phyloP scores from a whole-genome alignment of 2,329 filamentous ascomycete genomes.

The Aureobasidium mangrovei region DNA sequence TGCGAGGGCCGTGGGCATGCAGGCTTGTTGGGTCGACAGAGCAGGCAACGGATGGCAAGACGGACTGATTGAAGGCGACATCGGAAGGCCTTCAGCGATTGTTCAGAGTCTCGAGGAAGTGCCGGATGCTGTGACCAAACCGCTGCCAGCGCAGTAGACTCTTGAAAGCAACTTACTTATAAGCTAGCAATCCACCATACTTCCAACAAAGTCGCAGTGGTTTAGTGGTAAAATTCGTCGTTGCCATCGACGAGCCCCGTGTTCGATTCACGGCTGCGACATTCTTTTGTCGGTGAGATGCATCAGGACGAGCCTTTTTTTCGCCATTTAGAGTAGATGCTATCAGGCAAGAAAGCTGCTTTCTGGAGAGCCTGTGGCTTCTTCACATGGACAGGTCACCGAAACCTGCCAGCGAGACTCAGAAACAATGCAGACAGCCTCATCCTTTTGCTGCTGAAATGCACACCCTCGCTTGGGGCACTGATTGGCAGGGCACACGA shows the following conservation, averaged over 20 bases:
- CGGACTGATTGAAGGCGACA: slow-evolving; percentile 39
- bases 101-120: slow-evolving; percentile 51
- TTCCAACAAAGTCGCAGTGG: slow-evolving; percentile 12
- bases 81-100: slow-evolving; percentile 44
- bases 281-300: background rate
- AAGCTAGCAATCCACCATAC: background rate
- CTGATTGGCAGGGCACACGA: too few species aligned
- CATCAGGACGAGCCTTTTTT: too few species aligned
- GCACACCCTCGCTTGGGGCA: too few species aligned
- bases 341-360: too few species aligned
- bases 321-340: too few species aligned
- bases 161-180: background rate
- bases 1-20: slow-evolving; percentile 51
- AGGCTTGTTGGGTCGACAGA: slow-evolving; percentile 60
- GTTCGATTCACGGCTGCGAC: slow-evolving; percentile 15
- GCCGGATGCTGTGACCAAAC: slow-evolving; percentile 30
- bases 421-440: too few species aligned
- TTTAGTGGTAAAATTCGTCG: slow-evolving; percentile 15
- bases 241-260: slow-evolving; percentile 14
- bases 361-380: too few species aligned
- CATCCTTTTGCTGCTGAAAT: too few species aligned
- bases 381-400: too few species aligned
- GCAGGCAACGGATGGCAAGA: slow-evolving; percentile 57
- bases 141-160: background rate
- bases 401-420: too few species aligned